These are phyloP conservation scores for Floccularia luteovirens DNA, from an alignment of 768 basidiomycete species.

Conservation along the genomic window DNA sequence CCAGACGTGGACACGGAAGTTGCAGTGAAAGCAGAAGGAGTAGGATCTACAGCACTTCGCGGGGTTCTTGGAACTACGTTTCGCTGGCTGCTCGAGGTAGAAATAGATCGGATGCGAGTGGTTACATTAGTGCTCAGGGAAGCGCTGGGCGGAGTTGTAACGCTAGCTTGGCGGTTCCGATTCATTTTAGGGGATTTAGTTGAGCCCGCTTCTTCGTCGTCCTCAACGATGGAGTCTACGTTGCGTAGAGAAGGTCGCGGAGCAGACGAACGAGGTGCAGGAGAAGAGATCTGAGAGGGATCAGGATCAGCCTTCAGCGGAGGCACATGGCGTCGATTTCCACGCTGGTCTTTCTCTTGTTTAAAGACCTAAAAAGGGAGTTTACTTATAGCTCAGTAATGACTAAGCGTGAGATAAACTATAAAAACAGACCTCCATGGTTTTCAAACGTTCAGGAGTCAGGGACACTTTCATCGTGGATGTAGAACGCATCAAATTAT, in stretches of 20 bases:
- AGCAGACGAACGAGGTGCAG: conserved; percentile 22
- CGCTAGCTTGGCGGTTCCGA: conserved; percentile 39
- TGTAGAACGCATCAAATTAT: conserved; percentile 84
- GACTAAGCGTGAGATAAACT: conserved; percentile 27
- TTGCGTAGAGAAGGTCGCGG: conserved; percentile 39
- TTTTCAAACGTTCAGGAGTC: conserved; percentile 88
- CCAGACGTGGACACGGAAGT: conserved; percentile 18
- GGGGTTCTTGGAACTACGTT: too few relatives aligned
- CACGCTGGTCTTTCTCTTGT: conserved; percentile 58
- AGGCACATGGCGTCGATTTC: conserved; percentile 28
- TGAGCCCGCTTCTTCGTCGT: conserved; percentile 44
- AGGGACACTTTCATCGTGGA: conserved; percentile 94
- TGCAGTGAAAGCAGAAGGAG: conserved; percentile 16
- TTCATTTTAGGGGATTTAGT: conserved; percentile 17
- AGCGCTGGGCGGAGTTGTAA: conserved; percentile 30
- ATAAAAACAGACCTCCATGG: conserved; percentile 87
- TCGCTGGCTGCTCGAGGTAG: too few relatives aligned
- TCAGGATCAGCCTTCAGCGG: conserved; percentile 22
- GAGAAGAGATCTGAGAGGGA: conserved; percentile 20
- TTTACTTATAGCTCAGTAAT: conserved; percentile 12
- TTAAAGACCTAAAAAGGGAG: conserved; percentile 50
- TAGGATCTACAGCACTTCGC: conserved; percentile 19
- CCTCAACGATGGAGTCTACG: conserved; percentile 61
- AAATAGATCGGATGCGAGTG: conserved; percentile 31
- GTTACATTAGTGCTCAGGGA: conserved; percentile 20